Base-by-base conservation (phyloP, 139 green algal species). In the Volvox reticuliferus region DNA sequence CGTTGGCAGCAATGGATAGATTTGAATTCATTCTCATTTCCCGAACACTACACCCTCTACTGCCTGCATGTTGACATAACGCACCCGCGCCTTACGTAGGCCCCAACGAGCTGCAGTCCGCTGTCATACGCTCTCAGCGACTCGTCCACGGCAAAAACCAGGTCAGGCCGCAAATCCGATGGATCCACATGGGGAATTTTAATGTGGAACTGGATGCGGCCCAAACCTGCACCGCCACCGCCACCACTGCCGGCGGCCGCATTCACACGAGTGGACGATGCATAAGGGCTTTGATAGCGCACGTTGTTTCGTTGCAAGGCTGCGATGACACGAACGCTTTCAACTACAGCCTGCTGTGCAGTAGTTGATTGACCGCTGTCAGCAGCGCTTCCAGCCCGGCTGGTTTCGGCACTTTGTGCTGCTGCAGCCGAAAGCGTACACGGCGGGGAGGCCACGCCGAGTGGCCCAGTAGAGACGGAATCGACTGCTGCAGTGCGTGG, bases 141-240 rank as follows among this genome's bases (percentile, higher is more conserved):
- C 0, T 62, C 50, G 50, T 75, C 73, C 0, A 90, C 32, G 0
- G 44, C 50, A 28, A 14, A 33, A 26, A 90, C 16, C 21, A 90
- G 79, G 50, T 77, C 73, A 0, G 86, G 86, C 71, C 17, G 73
- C 50, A 90, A 55, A 13, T 90, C 71, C 2, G 1, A 0, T 3
- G 86, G 86, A 1, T 90, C 50, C 50, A 90, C 0, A 19, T 68
- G 21, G 6, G 86, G 73, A 22, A 90, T 62, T 44, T 90, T 90
- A 22, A 90, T 30, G 44, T 90, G 55, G 13, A 90, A 75, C 68
- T 69, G 68, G 26, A 26, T 67, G 67, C 85, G 67, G 83, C 65
- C 5, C 21, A 24, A 2, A 73, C 21, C 65, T 9, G 21, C 21
- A 73, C 65, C 65, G 21, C 5, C 65, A 73, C 24, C 62, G 81